These are phyloP conservation scores for Rhizophora mangle DNA, from an alignment of 345 rosid genomes.

Conservation along the genomic window DNA sequence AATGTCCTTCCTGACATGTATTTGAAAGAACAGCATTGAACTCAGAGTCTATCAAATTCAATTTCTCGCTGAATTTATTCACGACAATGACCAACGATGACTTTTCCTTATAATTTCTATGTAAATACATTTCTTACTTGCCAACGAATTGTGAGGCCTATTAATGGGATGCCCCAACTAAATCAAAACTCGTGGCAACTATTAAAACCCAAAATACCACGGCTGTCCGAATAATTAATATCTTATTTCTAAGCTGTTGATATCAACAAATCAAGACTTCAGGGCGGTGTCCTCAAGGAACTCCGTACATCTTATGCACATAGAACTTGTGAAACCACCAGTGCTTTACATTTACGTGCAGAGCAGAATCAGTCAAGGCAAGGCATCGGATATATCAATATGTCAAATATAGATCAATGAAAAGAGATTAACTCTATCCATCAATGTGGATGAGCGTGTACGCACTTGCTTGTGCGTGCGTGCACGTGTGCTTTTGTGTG, in stretches of 20 bases:
- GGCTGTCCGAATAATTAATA: not conserved
- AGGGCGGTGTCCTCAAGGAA: too few relatives aligned
- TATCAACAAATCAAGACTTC: not conserved
- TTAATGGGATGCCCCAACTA: not conserved
- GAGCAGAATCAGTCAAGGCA: not conserved
- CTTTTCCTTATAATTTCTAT: too few relatives aligned
- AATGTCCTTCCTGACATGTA: too few relatives aligned
- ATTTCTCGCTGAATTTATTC: too few relatives aligned
- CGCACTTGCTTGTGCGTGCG: not conserved
- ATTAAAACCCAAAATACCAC: not conserved
- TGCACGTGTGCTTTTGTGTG: not conserved
- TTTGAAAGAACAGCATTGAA: too few relatives aligned
- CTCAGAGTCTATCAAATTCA: too few relatives aligned
- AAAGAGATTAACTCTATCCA: too few relatives aligned
- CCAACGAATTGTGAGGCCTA: too few relatives aligned
- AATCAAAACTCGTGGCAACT: not conserved
- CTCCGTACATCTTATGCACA: too few relatives aligned
- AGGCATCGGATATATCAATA: not conserved
- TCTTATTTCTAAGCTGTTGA: not conserved
- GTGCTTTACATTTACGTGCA: not conserved
- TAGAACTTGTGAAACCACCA: too few relatives aligned
- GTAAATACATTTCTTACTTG: too few relatives aligned
- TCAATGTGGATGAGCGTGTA: not conserved
- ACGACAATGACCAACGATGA: too few relatives aligned
- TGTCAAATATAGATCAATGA: not conserved